phyloP scores from a whole-genome alignment of 2,329 filamentous ascomycete genomes.

The Incumbomyces lentus region DNA sequence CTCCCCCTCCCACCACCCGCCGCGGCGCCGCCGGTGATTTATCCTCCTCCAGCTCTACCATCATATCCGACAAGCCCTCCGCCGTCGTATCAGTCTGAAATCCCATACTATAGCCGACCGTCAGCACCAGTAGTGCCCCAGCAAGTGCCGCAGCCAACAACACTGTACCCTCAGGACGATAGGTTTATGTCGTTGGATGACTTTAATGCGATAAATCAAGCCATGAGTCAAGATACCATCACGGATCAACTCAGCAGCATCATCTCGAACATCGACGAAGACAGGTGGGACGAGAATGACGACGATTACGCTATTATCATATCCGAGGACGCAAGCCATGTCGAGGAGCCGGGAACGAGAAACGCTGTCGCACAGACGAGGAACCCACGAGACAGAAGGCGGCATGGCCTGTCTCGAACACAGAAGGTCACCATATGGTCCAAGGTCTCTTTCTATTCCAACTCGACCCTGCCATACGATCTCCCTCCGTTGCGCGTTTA shows the following conservation, averaged over 20 bases:
- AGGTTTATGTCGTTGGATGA: background rate
- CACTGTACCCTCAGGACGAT: background rate
- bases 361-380: constrained; percentile 23
- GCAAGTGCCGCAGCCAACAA: background rate
- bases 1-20: background rate
- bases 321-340: background rate
- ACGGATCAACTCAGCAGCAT: constrained; percentile 6
- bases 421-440: constrained; percentile 49
- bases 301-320: constrained; percentile 4
- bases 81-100: background rate
- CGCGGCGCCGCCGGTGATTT: background rate
- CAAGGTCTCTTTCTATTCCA: constrained; percentile 69
- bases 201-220: background rate
- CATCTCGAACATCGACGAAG: constrained; percentile 5
- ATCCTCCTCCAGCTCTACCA: background rate
- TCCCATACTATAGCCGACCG: background rate
- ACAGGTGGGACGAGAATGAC: constrained; percentile 4
- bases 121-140: background rate
- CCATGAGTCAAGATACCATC: background rate
- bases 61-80: background rate
- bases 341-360: background rate
- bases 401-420: constrained; percentile 19
- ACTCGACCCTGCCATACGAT: constrained; percentile 60
- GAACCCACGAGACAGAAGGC: constrained; percentile 24
- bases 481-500: constrained; percentile 61